phyloP scores from a whole-genome alignment of 805 yeast genomes.

The Kluyveromyces starmeri region DNA sequence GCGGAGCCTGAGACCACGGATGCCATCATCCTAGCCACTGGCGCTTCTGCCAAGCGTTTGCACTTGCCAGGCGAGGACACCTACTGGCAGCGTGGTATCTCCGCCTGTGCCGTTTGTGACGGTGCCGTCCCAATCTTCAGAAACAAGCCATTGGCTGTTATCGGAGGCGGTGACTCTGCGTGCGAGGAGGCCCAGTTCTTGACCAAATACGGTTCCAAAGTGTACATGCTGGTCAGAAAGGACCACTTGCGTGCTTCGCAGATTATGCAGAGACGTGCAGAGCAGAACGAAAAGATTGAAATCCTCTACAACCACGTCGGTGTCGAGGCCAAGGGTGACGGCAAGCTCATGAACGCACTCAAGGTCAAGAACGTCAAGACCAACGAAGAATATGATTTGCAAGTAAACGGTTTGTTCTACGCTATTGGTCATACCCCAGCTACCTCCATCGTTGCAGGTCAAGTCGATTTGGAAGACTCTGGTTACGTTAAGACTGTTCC shows the following conservation, averaged over 20 bases:
- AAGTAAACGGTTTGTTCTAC: slow-evolving; percentile 88
- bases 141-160: slow-evolving; percentile 93
- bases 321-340: slow-evolving; percentile 88
- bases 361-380: slow-evolving; percentile 64
- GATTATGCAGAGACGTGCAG: slow-evolving; percentile 93
- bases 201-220: slow-evolving; percentile 97
- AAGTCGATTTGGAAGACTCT: slow-evolving; percentile 72
- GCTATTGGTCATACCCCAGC: slow-evolving; percentile 98
- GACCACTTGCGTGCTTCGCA: slow-evolving; percentile 91
- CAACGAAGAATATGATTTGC: slow-evolving; percentile 56
- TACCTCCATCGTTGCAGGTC: slow-evolving; percentile 67
- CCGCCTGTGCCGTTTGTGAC: slow-evolving; percentile 99
- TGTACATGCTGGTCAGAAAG: slow-evolving; percentile 85
- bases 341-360: slow-evolving; percentile 63
- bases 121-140: slow-evolving; percentile 99
- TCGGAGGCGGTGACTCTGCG: slow-evolving; percentile 99
- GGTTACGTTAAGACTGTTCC: slow-evolving; percentile 89
- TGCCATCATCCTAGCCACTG: slow-evolving; percentile 89
- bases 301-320: slow-evolving; percentile 80
- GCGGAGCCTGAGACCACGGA: slow-evolving; percentile 86
- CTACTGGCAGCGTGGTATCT: slow-evolving; percentile 98
- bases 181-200: slow-evolving; percentile 97
- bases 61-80: slow-evolving; percentile 91
- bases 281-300: slow-evolving; percentile 79
- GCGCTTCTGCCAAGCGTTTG: slow-evolving; percentile 96